A percentile compares a stretch with the other conserved stretches of the same genome.
Evolutionary conservation across 495 filamentous ascomycete species (phyloP).

Genomic region (Halenospora varia): DNA sequence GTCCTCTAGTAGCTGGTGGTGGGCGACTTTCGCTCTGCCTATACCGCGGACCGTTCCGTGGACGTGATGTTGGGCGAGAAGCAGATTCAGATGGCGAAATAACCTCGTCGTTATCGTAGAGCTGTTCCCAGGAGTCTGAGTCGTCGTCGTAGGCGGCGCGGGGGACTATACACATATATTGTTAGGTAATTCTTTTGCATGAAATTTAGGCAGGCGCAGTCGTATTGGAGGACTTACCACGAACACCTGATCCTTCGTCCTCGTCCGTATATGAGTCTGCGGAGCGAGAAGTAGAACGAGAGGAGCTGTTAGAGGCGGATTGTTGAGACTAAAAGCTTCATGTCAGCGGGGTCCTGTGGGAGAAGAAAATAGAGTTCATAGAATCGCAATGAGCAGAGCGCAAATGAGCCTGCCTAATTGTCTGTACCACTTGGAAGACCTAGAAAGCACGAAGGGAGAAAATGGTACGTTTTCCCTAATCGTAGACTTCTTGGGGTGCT

Average conservation of each 20-base stretch:
- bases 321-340: conserved; percentile 3
- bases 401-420: too few relatives aligned
- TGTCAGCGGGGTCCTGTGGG: conserved; percentile 3
- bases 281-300: conserved; percentile 24
- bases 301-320: conserved; percentile 19
- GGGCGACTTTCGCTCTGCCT: conserved; percentile 30
- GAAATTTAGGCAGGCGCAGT: conserved; percentile 20
- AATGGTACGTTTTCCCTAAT: too few relatives aligned
- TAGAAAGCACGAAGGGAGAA: too few relatives aligned
- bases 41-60: conserved; percentile 13
- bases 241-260: conserved; percentile 50
- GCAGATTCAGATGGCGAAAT: conserved; percentile 82
- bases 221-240: conserved; percentile 31
- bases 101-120: conserved; percentile 51
- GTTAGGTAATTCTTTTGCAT: conserved; percentile 24
- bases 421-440: too few relatives aligned
- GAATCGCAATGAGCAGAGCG: too few relatives aligned
- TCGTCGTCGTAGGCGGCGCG: conserved; percentile 24
- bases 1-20: conserved; percentile 41
- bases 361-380: too few relatives aligned
- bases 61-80: conserved; percentile 49
- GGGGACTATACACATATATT: conserved; percentile 7
- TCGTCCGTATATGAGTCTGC: conserved; percentile 38
- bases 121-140: conserved; percentile 41
- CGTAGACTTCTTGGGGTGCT: too few relatives aligned